phyloP scores from a whole-genome alignment of 169 alveolate species.

The Eimeria sp. region DNA sequence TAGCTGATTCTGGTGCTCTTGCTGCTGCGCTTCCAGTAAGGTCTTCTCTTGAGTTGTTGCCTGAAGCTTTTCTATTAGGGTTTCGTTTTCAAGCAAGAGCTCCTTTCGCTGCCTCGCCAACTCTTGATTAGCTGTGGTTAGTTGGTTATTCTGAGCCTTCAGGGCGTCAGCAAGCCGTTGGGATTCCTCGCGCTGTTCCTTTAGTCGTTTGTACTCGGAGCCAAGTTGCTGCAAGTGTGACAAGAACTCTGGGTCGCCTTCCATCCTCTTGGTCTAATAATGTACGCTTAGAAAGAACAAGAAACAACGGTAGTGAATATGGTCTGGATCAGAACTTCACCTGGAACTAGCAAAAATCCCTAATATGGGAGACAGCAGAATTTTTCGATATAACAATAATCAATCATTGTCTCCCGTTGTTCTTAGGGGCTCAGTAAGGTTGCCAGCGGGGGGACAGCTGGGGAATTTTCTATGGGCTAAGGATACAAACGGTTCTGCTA shows the following conservation, averaged over 20 bases:
- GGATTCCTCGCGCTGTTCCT: conserved; percentile 41
- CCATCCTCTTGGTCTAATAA: background rate
- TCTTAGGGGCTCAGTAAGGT: background rate
- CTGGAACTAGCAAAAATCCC: background rate
- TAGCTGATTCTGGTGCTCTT: background rate
- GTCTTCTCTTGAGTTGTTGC: conserved; percentile 48
- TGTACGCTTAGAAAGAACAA: background rate
- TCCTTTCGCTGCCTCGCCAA: conserved; percentile 57
- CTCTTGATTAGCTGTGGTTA: conserved; percentile 29
- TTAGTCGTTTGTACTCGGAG: conserved; percentile 56
- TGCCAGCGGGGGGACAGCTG: background rate
- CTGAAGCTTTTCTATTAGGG: conserved; percentile 57
- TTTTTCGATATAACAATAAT: background rate
- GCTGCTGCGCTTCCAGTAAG: conserved; percentile 25
- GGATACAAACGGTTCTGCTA: background rate
- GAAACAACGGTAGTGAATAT: background rate
- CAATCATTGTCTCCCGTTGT: background rate
- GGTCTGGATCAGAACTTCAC: background rate
- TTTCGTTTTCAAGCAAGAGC: conserved; percentile 48
- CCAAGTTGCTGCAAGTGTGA: conserved; percentile 61
- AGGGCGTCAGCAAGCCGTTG: conserved; percentile 60
- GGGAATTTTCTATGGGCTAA: background rate
- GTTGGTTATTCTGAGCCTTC: background rate
- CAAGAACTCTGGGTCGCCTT: conserved; percentile 68
- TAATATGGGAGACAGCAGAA: background rate